These are phyloP conservation scores for Passiflora organensis DNA, from an alignment of 345 rosid genomes.

Conservation along the genomic window DNA sequence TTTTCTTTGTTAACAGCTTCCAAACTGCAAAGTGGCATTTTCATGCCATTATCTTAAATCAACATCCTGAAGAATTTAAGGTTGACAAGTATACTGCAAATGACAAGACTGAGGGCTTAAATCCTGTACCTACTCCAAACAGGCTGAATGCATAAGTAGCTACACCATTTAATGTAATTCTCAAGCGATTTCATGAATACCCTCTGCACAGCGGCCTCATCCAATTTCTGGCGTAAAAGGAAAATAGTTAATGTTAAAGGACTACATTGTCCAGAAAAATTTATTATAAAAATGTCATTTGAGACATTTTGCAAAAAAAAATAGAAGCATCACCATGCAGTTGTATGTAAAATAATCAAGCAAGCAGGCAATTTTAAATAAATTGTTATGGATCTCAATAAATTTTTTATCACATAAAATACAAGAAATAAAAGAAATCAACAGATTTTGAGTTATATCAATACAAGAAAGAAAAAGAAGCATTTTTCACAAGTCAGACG, in stretches of 20 bases:
- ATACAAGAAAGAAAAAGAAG: no score
- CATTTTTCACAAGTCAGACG: no score
- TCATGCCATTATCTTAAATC: conserved; percentile 1
- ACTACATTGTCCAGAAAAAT: conserved; percentile 1
- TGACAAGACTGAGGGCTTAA: conserved; percentile 6
- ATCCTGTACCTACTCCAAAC: conserved; percentile 77
- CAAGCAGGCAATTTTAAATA: no score
- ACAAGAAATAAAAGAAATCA: no score
- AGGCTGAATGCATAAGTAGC: conserved; percentile 75
- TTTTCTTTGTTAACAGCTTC: conserved; percentile 75
- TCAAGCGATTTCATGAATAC: conserved; percentile 81
- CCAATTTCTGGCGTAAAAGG: conserved; percentile 54
- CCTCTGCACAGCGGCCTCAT: conserved; percentile 62
- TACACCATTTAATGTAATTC: conserved; percentile 88
- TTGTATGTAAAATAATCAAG: no score
- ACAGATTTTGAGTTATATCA: no score
- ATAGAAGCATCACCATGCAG: not conserved
- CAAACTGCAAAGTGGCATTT: conserved; percentile 46
- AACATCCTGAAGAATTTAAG: conserved; percentile 3
- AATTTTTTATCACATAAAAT: no score
- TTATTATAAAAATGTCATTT: no score
- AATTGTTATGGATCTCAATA: no score
- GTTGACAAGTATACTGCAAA: not conserved
- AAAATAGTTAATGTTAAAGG: not conserved
- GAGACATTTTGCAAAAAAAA: no score